A percentile compares a stretch with the other conserved stretches of the same genome.
Conservation (phyloP, 768 basidiomycete genomes). For the Trametes punicea region DNA sequence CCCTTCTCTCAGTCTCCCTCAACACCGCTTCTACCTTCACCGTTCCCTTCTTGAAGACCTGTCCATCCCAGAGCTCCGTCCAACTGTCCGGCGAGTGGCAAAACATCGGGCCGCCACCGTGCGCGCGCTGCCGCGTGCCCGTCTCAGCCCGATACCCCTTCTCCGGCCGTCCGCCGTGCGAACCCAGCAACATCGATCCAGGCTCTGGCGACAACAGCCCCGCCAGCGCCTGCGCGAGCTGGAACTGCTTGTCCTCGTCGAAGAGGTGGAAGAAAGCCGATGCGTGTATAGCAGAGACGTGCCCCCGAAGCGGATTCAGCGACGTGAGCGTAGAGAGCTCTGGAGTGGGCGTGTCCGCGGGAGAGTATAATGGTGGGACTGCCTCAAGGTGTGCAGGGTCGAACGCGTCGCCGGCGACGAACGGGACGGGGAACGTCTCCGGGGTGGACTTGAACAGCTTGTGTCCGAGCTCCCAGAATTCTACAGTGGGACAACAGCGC, state of each 20-base stretch:
- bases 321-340: slow-evolving; percentile 34
- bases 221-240: slow-evolving; percentile 39
- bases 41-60: slow-evolving; percentile 25
- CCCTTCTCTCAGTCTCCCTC: too few species aligned
- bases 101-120: slow-evolving; percentile 25
- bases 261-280: slow-evolving; percentile 52
- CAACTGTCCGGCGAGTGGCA: slow-evolving; percentile 36
- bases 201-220: slow-evolving; percentile 37
- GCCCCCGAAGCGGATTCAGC: slow-evolving; percentile 44
- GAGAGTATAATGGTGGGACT: slow-evolving; percentile 23
- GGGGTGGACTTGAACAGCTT: slow-evolving; percentile 51
- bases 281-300: slow-evolving; percentile 46
- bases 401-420: slow-evolving; percentile 53
- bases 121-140: neutral
- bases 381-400: slow-evolving; percentile 40
- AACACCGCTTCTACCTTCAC: slow-evolving; percentile 24
- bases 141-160: slow-evolving; percentile 23
- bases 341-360: slow-evolving; percentile 16
- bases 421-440: slow-evolving; percentile 48
- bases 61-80: slow-evolving; percentile 37
- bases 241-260: slow-evolving; percentile 33
- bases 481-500: slow-evolving; percentile 28
- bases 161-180: slow-evolving; percentile 33
- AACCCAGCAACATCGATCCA: slow-evolving; percentile 44
- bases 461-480: slow-evolving; percentile 59